These are phyloP conservation scores for Exophiala alcalophila DNA, from an alignment of 2,329 filamentous ascomycete genomes.

Conservation along the genomic window DNA sequence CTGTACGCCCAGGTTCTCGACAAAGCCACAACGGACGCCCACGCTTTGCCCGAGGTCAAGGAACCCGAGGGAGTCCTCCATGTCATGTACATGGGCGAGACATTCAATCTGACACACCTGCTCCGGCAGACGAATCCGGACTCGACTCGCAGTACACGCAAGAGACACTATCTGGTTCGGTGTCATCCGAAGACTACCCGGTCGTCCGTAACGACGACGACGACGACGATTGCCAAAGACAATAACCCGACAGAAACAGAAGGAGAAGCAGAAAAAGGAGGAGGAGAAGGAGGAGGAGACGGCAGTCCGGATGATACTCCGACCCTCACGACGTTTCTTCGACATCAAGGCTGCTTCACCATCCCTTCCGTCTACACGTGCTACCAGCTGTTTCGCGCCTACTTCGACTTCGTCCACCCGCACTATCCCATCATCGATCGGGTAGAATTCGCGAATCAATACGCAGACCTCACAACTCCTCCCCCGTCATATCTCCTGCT, in stretches of 20 bases:
- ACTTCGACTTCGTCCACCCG: constrained; percentile 29
- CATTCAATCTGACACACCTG: constrained; percentile 27
- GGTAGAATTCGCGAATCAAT: constrained; percentile 22
- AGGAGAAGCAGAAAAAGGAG: too few species aligned
- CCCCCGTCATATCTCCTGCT: constrained; percentile 26
- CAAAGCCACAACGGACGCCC: constrained; percentile 19
- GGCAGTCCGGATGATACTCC: constrained; percentile 24
- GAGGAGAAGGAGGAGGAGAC: constrained; percentile 26
- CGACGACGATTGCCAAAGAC: too few species aligned
- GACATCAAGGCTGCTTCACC: constrained; percentile 24
- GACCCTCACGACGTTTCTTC: constrained; percentile 25
- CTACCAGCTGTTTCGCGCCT: constrained; percentile 27
- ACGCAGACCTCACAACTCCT: constrained; percentile 19
- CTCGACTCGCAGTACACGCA: constrained; percentile 14
- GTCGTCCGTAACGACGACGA: too few species aligned
- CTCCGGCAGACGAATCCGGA: constrained; percentile 25
- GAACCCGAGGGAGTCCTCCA: constrained; percentile 23
- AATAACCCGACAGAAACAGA: too few species aligned
- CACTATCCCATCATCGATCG: constrained; percentile 29
- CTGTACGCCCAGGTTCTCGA: constrained; percentile 23
- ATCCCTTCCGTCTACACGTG: constrained; percentile 23
- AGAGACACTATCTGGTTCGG: constrained; percentile 21
- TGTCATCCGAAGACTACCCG: constrained; percentile 25
- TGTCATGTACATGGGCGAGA: constrained; percentile 24
- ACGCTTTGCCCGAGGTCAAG: constrained; percentile 9